Evolutionary conservation across 139 green algal genomes (phyloP), one percentile per base, ranked within the genome.

Genomic region (Eudorina sp.): DNA sequence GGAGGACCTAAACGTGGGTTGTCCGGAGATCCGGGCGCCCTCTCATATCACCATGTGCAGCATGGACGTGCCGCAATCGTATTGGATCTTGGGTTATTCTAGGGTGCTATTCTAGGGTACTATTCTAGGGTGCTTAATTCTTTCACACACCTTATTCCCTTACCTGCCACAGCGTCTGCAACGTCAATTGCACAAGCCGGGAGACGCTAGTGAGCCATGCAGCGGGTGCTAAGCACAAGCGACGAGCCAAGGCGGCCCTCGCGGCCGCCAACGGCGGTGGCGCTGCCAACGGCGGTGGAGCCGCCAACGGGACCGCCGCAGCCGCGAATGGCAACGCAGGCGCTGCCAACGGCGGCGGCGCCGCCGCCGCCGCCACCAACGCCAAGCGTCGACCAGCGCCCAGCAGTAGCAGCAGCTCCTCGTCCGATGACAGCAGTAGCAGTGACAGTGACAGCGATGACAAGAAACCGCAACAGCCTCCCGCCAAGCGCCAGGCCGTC

Each of bases 141-240:
- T n/a, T n/a, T n/a, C n/a, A n/a, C n/a, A n/a, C n/a, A n/a, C n/a
- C n/a, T n/a, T n/a, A n/a, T n/a, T 38, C 55, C 29, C 8, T 66
- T 11, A 23, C 62, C 16, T 34, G 6, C n/a, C 92, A 85, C 90
- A 93, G 84, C 19, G 83, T 96, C 3, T 99, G 97, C 93, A 97
- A 97, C 66, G 96, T 99, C 31, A 95, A 58, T 34, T 98, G 95
- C 92, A 99, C 97, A 0, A 98, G 95, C 85, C 55, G 92, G 43
- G 95, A 98, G 40, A 98, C 96, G 5, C 91, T 99, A 43, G 58
- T 95, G 40, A 91, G 86, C 6, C 97, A 99, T 86, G 97, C 97
- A 0, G 46, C 88, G 6, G 97, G 97, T 0, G 91, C 92, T 18
- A 99, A 99, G 88, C 97, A 99, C 94, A 93, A 93, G 78, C 85